A percentile compares a stretch with the other conserved stretches of the same genome.
phyloP scores from a whole-genome alignment of 768 basidiomycete genomes.

The Lentinula sp. region DNA sequence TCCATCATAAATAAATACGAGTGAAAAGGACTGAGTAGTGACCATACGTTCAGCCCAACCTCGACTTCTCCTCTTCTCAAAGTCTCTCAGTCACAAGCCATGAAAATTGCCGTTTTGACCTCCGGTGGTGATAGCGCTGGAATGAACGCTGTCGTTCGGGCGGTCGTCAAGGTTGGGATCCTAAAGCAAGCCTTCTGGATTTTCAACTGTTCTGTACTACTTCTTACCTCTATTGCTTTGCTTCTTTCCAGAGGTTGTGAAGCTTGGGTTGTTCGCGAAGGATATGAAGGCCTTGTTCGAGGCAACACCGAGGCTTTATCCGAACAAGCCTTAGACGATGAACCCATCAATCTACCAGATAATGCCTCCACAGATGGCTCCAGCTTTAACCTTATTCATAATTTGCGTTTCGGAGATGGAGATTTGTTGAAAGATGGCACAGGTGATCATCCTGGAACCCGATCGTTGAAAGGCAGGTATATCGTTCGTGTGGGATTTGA shows the following conservation, averaged over 20 bases:
- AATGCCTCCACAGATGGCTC: conserved; percentile 15
- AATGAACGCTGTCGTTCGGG: conserved; percentile 93
- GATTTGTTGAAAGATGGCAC: conserved; percentile 75
- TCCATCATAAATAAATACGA: background rate
- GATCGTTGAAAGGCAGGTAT: conserved; percentile 82
- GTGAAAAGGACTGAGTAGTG: background rate
- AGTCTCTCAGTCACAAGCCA: conserved; percentile 17
- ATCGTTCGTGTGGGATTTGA: conserved; percentile 98
- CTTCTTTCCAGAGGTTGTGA: conserved; percentile 73
- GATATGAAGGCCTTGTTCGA: conserved; percentile 94
- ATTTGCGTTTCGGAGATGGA: conserved; percentile 81
- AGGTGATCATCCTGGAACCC: conserved; percentile 60
- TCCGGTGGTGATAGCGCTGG: conserved; percentile 98
- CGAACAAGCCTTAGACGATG: background rate
- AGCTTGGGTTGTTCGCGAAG: conserved; percentile 94
- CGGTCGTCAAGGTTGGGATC: conserved; percentile 90
- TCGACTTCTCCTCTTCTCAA: background rate
- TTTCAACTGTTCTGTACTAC: background rate
- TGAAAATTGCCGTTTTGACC: conserved; percentile 93
- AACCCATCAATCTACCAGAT: conserved; percentile 1
- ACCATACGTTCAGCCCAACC: too few relatives aligned
- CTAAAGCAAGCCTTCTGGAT: conserved; percentile 54
- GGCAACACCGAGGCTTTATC: conserved; percentile 42
- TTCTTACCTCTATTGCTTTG: background rate
- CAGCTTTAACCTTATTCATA: conserved; percentile 46